phyloP scores from a whole-genome alignment of 192 early-diverging fungal genomes.

The Backusella circina region DNA sequence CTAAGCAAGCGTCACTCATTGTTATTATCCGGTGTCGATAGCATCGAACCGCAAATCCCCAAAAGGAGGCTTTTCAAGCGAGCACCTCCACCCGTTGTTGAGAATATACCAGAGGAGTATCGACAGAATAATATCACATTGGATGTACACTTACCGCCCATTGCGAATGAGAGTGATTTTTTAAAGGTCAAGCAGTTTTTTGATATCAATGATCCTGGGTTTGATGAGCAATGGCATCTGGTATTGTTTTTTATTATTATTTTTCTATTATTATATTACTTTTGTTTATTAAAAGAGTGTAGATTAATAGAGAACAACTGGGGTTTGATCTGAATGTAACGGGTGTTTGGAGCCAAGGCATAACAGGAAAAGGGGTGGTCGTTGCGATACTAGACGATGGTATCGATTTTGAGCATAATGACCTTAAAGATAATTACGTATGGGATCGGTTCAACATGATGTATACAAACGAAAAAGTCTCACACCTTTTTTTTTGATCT shows the following conservation, averaged over 20 bases:
- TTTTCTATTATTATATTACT: background rate
- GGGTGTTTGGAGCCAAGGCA: slow-evolving; percentile 84
- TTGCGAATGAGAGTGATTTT: background rate
- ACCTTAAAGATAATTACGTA: slow-evolving; percentile 88
- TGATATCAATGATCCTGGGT: slow-evolving; percentile 69
- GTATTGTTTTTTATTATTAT: slow-evolving; percentile 31
- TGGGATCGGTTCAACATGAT: background rate
- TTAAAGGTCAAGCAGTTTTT: slow-evolving; percentile 34
- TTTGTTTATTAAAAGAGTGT: background rate
- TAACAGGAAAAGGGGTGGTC: slow-evolving; percentile 82
- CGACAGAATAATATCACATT: background rate
- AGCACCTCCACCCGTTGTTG: slow-evolving; percentile 1
- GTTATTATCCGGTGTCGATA: background rate
- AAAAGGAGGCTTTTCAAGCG: slow-evolving; percentile 13
- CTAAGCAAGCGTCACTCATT: background rate
- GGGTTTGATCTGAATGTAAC: slow-evolving; percentile 94
- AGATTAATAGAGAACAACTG: slow-evolving; percentile 39
- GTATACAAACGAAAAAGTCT: background rate
- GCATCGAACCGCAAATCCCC: slow-evolving; percentile 17
- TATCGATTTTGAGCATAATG: slow-evolving; percentile 80
- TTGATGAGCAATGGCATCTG: slow-evolving; percentile 81
- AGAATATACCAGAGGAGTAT: slow-evolving; percentile 24
- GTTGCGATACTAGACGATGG: slow-evolving; percentile 97
- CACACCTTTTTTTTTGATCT: no score
- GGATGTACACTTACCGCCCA: background rate